Base-by-base conservation (phyloP, 208 protist genomes). In the Zelonia costaricensis region DNA sequence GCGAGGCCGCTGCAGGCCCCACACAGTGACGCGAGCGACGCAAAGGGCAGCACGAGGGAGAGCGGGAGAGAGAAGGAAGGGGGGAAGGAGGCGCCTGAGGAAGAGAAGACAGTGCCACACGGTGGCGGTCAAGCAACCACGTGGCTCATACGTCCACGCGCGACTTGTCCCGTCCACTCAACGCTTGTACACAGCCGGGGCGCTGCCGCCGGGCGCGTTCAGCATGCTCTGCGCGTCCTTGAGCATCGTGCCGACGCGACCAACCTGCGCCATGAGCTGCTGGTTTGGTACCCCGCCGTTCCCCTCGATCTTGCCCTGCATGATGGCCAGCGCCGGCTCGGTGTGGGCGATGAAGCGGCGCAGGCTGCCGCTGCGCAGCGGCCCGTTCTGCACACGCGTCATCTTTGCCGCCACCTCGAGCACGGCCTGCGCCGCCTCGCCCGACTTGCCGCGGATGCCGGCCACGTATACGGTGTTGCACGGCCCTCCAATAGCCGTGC, bases 281-380 rank as follows among this genome's bases (percentile, higher is more conserved):
- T 59, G 62, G 66, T 78, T 80, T 40, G 67, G 56, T n/a, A 6
- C 47, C 7, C 42, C 57, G 20, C 52, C 33, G 16, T 42, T 39
- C 0, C 47, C 40, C 31, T 75, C 69, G n/a, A 70, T 31, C 27
- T 65, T 65, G 20, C 57, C 40, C 42, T 79, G 55, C 49, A 84
- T 56, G 18, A 53, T 54, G 33, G 49, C 64, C 53, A 84, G 46
- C 43, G 72, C 69, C 51, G 64, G 73, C 12, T 64, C 49, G 1
- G 78, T 76, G 62, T 81, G 73, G 16, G 36, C 25, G 30, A 88
- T 65, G 56, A 88, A 85, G 33, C 82, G 74, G 27, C 57, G 54
- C 25, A 84, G 44, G 40, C 78, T 79, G 54, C 78, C 61, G 33
- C 55, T 68, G 48, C 82, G 77, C 28, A 82, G 62, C 27, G 62